Evolutionary conservation across 176 grass and related monocot genomes (phyloP).

Genomic region (Carex parvula): DNA sequence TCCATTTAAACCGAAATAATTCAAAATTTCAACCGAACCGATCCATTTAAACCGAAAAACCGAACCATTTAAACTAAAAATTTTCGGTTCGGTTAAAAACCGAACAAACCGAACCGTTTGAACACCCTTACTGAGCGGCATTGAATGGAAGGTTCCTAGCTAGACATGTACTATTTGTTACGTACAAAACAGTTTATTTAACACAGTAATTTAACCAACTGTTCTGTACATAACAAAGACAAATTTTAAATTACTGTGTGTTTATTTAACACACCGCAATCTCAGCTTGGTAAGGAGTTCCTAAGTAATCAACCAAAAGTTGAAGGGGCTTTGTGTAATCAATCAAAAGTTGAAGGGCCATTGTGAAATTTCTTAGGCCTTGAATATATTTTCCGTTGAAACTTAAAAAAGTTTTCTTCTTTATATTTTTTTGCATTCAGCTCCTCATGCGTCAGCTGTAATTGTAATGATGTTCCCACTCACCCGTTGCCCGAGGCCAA

Average conservation of each 20-base stretch:
- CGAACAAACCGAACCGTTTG: no score
- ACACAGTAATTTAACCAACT: neutral
- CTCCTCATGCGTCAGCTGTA: no score
- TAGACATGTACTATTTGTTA: no score
- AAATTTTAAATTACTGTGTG: no score
- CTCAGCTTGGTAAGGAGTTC: neutral
- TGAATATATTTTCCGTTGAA: neutral
- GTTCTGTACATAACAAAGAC: no score
- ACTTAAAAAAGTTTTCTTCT: neutral
- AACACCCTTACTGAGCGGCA: no score
- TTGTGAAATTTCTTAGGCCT: neutral
- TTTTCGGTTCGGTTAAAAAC: no score
- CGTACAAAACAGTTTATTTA: neutral
- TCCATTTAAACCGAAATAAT: no score
- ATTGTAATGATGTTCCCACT: slow-evolving; percentile 22
- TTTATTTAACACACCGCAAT: neutral
- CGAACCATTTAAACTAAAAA: no score
- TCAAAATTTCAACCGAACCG: no score
- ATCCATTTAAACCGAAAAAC: no score
- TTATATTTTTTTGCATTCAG: neutral
- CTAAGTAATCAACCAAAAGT: neutral
- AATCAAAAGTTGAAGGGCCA: neutral
- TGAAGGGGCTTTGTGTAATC: neutral
- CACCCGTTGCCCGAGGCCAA: slow-evolving; percentile 17
- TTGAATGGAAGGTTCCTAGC: neutral